phyloP scores from a whole-genome alignment of 2,329 filamentous ascomycete genomes.

The Cladosporium velox region DNA sequence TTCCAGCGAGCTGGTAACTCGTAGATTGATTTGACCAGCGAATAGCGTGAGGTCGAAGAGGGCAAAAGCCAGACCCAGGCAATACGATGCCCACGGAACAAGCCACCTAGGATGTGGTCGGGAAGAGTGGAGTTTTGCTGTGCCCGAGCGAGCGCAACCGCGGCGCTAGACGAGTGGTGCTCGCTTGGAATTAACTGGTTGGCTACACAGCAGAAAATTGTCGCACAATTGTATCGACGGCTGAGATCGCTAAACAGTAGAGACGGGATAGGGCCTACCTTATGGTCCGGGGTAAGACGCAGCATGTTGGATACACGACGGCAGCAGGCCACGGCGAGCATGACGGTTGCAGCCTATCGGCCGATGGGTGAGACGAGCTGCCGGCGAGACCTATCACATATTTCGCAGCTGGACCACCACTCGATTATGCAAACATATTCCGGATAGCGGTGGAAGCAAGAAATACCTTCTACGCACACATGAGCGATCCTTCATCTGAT shows the following conservation, averaged over 20 bases:
- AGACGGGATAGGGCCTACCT: constrained; percentile 24
- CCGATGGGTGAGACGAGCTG: constrained; percentile 3
- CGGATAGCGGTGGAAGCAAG: too few relatives aligned
- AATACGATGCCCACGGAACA: constrained; percentile 2
- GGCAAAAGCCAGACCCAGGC: neutral
- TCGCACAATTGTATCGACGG: constrained; percentile 35
- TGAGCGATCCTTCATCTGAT: neutral
- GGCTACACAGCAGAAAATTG: constrained; percentile 35
- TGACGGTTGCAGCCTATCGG: constrained; percentile 7
- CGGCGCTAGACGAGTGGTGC: constrained; percentile 19
- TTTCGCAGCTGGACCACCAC: too few relatives aligned
- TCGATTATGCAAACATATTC: too few relatives aligned
- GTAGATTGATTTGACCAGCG: neutral
- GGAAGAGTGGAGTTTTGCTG: neutral
- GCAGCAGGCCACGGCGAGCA: constrained; percentile 13
- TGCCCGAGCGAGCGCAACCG: constrained; percentile 1
- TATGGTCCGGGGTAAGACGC: constrained; percentile 15
- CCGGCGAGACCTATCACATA: neutral
- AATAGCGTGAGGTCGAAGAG: neutral
- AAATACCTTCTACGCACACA: neutral
- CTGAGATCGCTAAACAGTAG: constrained; percentile 16
- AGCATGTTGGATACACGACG: constrained; percentile 15
- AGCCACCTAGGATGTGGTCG: constrained; percentile 11
- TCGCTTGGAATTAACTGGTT: constrained; percentile 32
- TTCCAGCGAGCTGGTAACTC: constrained; percentile 17